Evolutionary conservation across 1,284 basidiomycete genomes (phyloP).

Genomic region (Irpex sp.): DNA sequence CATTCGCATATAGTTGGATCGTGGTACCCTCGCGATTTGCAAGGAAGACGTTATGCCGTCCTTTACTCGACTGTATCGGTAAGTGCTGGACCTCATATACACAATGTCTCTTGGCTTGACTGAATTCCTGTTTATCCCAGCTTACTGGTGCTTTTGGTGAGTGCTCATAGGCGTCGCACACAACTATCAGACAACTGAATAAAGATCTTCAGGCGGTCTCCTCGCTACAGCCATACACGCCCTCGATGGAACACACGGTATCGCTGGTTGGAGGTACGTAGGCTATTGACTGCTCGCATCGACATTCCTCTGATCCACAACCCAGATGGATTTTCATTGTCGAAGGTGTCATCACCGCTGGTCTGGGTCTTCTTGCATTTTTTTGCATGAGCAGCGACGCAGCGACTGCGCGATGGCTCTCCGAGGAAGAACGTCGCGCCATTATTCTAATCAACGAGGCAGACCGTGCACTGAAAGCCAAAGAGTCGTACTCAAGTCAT

Average conservation of each 20-base stretch:
- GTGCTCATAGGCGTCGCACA: neutral
- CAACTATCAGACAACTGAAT: neutral
- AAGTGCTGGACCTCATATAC: neutral
- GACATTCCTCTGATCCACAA: neutral
- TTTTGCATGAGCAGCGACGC: slow-evolving; percentile 41
- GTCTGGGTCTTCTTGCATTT: slow-evolving; percentile 36
- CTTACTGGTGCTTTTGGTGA: slow-evolving; percentile 57
- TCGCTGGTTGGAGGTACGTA: slow-evolving; percentile 27
- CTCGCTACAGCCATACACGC: slow-evolving; percentile 35
- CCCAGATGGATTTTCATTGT: slow-evolving; percentile 64
- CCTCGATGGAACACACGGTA: slow-evolving; percentile 27
- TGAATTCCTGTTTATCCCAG: neutral
- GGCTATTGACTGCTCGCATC: slow-evolving; percentile 8
- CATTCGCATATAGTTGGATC: slow-evolving; percentile 20
- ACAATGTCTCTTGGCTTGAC: neutral
- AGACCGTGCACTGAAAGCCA: slow-evolving; percentile 26
- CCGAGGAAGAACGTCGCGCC: slow-evolving; percentile 28
- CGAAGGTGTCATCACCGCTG: slow-evolving; percentile 42
- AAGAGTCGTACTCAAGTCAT: slow-evolving; percentile 25
- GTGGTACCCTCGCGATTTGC: slow-evolving; percentile 27
- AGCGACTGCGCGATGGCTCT: slow-evolving; percentile 32
- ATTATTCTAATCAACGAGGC: slow-evolving; percentile 33
- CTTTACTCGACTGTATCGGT: slow-evolving; percentile 56
- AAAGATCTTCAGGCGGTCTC: slow-evolving; percentile 33
- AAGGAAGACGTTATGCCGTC: slow-evolving; percentile 29